Base-by-base conservation (phyloP, 176 grass and related monocot species). In the Carex cristatella region DNA sequence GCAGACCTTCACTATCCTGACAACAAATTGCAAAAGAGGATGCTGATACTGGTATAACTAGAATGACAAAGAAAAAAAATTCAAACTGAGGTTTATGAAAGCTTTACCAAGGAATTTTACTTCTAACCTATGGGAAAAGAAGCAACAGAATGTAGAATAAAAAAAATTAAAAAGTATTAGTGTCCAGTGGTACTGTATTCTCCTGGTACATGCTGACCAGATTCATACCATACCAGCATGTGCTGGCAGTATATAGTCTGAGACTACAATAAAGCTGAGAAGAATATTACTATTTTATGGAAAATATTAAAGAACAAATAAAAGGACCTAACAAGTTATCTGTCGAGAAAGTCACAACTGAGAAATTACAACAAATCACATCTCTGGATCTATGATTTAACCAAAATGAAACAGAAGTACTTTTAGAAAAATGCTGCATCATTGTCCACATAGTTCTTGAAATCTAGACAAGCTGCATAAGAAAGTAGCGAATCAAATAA, bases 391-490 rank as follows among this genome's bases (percentile, higher is more conserved):
- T 77, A 77, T 11, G 31, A 76, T 13, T 55, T 31, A 55, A 31
- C 73, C 73, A 56, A 42, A 56, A 40, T 7, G 1, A 81, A 53
- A 78, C 9, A 78, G 28, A 81, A 59, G 16, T 5, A 44, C 16
- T 10, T 38, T 46, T 6, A 42, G 8, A 81, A 40, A 81, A 85
- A 79, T 84, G 75, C 55, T 89, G 83, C 61, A 88, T 46, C 70
- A 84, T 65, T 86, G 81, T 65, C 74, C 49, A 79, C 87, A 90
- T 49, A 91, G 87, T 72, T 91, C 87, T 83, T 90, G 73, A 86
- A 93, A 91, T 71, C 86, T 88, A 77, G 77, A 13, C 79, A 96
- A 88, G 66, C 94, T 96, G 84, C 89, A 94, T 33, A 18, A 69
- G 49, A 73, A 14, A 84, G 7, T 33, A 87, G 27, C 27, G 18